phyloP scores from a whole-genome alignment of 2,329 filamentous ascomycete genomes.

The Diplocarpon rosae region DNA sequence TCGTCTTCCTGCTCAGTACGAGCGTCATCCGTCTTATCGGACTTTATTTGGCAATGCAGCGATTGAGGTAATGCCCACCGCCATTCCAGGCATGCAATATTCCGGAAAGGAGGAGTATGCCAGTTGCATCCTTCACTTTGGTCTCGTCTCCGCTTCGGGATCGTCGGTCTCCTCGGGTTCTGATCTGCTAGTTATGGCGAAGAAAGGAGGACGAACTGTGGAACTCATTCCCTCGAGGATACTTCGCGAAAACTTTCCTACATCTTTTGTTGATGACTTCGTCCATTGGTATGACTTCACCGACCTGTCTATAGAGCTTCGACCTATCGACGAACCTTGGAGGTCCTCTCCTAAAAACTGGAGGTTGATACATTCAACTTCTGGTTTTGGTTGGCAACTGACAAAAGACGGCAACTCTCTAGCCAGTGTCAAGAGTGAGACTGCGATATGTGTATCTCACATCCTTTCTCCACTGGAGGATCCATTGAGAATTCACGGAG shows the following conservation, averaged over 20 bases:
- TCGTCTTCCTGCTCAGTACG: slow-evolving; percentile 36
- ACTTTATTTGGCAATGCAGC: slow-evolving; percentile 16
- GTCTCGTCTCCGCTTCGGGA: not conserved
- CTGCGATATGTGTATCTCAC: slow-evolving; percentile 1
- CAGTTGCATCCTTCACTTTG: slow-evolving; percentile 8
- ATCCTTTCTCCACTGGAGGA: slow-evolving; percentile 31
- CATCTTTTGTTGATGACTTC: slow-evolving; percentile 6
- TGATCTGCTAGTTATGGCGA: slow-evolving; percentile 2
- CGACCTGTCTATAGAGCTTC: not conserved
- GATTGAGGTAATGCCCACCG: slow-evolving; percentile 29
- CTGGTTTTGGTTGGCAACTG: not conserved
- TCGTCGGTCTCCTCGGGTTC: not conserved
- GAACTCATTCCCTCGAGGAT: slow-evolving; percentile 8
- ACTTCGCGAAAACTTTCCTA: slow-evolving; percentile 5
- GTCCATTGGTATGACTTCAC: slow-evolving; percentile 9
- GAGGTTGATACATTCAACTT: not conserved
- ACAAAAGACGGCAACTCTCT: slow-evolving; percentile 2
- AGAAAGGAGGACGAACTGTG: slow-evolving; percentile 1
- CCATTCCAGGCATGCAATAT: slow-evolving; percentile 8
- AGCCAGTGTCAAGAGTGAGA: slow-evolving; percentile 7
- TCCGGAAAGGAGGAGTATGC: slow-evolving; percentile 5
- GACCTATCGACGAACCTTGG: slow-evolving; percentile 5
- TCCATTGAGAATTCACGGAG: slow-evolving; percentile 27
- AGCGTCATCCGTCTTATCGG: slow-evolving; percentile 16
- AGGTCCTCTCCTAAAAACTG: slow-evolving; percentile 3